Percentiles rank a stretch among this genome's conserved stretches.
Conservation (phyloP, 495 filamentous ascomycete species). For the Annulohypoxylon stygium region DNA sequence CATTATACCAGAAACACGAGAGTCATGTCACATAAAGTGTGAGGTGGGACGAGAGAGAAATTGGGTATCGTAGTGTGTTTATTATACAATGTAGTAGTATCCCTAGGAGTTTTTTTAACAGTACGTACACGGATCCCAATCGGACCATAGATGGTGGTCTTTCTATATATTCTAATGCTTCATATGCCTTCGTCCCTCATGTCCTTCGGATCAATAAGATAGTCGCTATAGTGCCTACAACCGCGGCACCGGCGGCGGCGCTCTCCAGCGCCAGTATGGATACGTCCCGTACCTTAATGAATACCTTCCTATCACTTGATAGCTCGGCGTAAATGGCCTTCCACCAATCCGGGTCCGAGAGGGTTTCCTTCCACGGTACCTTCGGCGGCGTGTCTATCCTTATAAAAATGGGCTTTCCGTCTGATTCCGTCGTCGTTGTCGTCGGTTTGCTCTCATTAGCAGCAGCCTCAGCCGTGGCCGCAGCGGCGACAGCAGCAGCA, state of each 20-base stretch:
- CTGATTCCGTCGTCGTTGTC: not conserved
- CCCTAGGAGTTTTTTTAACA: not conserved
- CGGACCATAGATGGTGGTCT: not conserved
- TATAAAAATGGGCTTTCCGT: not conserved
- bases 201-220: slow-evolving; percentile 64
- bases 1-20: not conserved
- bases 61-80: slow-evolving; percentile 31
- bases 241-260: slow-evolving; percentile 76
- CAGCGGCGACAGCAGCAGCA: slow-evolving; percentile 12
- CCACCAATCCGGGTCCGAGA: slow-evolving; percentile 60
- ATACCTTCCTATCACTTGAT: slow-evolving; percentile 77
- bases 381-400: slow-evolving; percentile 34
- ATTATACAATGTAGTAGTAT: slow-evolving; percentile 22
- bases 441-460: not conserved
- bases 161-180: slow-evolving; percentile 13
- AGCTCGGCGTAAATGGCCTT: slow-evolving; percentile 61
- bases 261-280: slow-evolving; percentile 79
- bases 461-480: slow-evolving; percentile 32
- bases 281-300: slow-evolving; percentile 78
- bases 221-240: slow-evolving; percentile 69
- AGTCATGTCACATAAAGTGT: no score
- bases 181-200: slow-evolving; percentile 4
- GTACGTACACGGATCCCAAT: slow-evolving; percentile 16
- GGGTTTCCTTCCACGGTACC: slow-evolving; percentile 64
- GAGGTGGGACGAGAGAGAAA: slow-evolving; percentile 1